Base-by-base conservation (phyloP, 768 basidiomycete genomes). In the Suillus placidus region DNA sequence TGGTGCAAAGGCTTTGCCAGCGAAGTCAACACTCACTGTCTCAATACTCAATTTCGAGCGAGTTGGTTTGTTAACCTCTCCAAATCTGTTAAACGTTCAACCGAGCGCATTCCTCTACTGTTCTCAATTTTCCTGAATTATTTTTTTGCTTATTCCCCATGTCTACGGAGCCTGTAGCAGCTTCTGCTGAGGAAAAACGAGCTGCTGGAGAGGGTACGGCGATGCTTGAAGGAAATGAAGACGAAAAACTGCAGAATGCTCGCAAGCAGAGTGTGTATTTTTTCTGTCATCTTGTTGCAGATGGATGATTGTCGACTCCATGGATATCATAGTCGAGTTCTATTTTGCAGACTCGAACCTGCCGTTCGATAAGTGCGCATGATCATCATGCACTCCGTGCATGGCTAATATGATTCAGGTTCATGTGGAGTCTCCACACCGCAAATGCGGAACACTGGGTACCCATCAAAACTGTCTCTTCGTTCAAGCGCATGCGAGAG, bases 321-420 rank as follows among this genome's bases (percentile, higher is more conserved):
- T 42, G 64, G 1, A 65, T 55, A 47, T 10, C 32, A 61, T 40
- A 97, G 96, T 97, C 72, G 93, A 95, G 75, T 98, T 97, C 78
- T 97, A 98, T 82, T 95, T 99, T 79, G 92, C 92, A 61, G 95
- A 97, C 78, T 86, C 94, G n/a, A 97, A 98, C 78, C 85, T 99
- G 62, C 96, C 96, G 1, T 95, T 87, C 69, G 93, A 95, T 83
- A 92, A 88, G 91, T 91, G 71, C 34, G 83, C 64, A 26, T 58
- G 43, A 45, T 51, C 38, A 10, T 38, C 14, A 0, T 43, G 32
- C 51, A 52, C 23, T 4, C 18, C 13, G 0, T 45, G 40, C 18
- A 54, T 55, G 30, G 63, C 32, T 40, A 16, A 57, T n/a, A 37
- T 55, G 18, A 20, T 69, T 70, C 62, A 95, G 94, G 80, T 97